A percentile compares a stretch with the other conserved stretches of the same genome.
These are phyloP conservation scores for Leavenworthia alabamica DNA, from an alignment of 345 rosid genomes.

Conservation along the genomic window DNA sequence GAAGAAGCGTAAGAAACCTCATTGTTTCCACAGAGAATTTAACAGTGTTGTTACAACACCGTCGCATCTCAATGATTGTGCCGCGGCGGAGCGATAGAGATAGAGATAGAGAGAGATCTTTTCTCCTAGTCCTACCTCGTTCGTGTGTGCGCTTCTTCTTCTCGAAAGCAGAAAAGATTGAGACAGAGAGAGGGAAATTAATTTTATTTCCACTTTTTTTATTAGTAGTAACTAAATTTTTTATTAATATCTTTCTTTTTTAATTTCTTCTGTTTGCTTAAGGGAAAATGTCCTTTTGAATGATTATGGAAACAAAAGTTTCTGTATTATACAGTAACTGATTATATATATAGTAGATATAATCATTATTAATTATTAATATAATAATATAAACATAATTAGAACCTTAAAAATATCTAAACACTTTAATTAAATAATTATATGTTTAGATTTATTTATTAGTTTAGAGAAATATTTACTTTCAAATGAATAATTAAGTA, in stretches of 20 bases:
- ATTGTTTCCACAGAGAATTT: constrained; percentile 33
- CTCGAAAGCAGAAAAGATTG: constrained; percentile 28
- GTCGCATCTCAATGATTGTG: constrained; percentile 21
- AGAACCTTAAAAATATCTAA: too few relatives aligned
- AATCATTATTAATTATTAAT: too few relatives aligned
- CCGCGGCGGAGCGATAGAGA: constrained; percentile 19
- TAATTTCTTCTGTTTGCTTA: constrained; percentile 1
- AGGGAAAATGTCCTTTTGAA: neutral
- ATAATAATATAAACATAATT: too few relatives aligned
- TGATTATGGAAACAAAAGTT: too few relatives aligned
- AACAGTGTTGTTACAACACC: neutral
- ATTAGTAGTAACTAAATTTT: neutral
- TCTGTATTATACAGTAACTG: too few relatives aligned
- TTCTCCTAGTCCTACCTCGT: too few relatives aligned
- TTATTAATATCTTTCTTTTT: neutral
- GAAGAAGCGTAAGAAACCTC: constrained; percentile 27
- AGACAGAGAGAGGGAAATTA: neutral
- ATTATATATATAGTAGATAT: too few relatives aligned
- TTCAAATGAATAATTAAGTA: too few relatives aligned
- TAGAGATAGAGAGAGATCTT: neutral
- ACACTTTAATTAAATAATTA: too few relatives aligned
- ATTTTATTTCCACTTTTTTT: too few relatives aligned
- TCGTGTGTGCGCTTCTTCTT: constrained; percentile 1
- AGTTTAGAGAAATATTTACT: too few relatives aligned
- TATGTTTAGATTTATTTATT: too few relatives aligned